Conservation (phyloP, 2,329 filamentous ascomycete genomes). For the Botrytis medusae region DNA sequence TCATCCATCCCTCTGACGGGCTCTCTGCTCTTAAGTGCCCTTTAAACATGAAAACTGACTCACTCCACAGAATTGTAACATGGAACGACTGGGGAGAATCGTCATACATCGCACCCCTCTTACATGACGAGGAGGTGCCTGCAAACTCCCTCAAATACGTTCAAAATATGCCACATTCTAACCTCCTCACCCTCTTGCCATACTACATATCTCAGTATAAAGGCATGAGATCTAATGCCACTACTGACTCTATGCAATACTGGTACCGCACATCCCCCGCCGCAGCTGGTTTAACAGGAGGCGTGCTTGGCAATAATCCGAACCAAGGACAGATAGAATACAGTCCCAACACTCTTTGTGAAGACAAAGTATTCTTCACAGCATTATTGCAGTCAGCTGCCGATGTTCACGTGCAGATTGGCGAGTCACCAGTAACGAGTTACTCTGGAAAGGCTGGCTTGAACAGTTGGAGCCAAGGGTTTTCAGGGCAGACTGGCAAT, state of each 20-base stretch:
- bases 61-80: conserved; percentile 43
- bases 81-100: conserved; percentile 56
- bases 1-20: conserved; percentile 23
- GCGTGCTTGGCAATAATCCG: conserved; percentile 39
- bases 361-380: conserved; percentile 37
- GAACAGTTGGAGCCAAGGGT: conserved; percentile 36
- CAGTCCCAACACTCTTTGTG: conserved; percentile 39
- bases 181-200: conserved; percentile 50
- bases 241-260: conserved; percentile 42
- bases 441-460: conserved; percentile 28
- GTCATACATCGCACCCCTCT: conserved; percentile 52
- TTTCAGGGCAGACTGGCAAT: conserved; percentile 39
- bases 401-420: conserved; percentile 40
- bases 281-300: conserved; percentile 38
- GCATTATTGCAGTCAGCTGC: conserved; percentile 37
- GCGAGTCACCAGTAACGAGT: conserved; percentile 27
- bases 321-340: conserved; percentile 28
- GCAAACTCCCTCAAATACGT: conserved; percentile 49
- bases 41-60: conserved; percentile 25
- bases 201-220: conserved; percentile 54
- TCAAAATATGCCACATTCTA: conserved; percentile 49
- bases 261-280: conserved; percentile 46
- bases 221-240: conserved; percentile 39
- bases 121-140: conserved; percentile 41
- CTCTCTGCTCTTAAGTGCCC: conserved; percentile 23